A percentile compares a stretch with the other conserved stretches of the same genome.
These are phyloP conservation scores for Picea glauca DNA, from an alignment of 75 land plant genomes.

Conservation along the genomic window DNA sequence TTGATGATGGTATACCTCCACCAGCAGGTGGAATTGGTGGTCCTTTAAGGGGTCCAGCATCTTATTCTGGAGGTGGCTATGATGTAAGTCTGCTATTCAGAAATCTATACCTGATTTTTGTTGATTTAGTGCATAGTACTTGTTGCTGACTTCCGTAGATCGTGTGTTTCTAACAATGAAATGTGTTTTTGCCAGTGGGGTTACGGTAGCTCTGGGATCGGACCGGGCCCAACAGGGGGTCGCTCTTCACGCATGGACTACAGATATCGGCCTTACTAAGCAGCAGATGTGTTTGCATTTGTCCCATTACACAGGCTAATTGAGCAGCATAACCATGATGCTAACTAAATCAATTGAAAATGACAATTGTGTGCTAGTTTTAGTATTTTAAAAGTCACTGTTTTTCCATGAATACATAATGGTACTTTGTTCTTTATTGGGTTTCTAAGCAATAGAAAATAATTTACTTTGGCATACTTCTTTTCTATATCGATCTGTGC, in stretches of 20 bases:
- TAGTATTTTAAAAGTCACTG: not conserved
- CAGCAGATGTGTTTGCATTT: not conserved
- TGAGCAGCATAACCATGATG: not conserved
- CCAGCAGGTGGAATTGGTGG: constrained; percentile 46
- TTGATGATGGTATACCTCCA: constrained; percentile 26
- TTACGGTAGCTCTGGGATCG: constrained; percentile 22
- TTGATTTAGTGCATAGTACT: not conserved
- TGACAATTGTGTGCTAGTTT: not conserved
- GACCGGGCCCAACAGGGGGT: constrained; percentile 1
- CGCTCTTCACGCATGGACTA: constrained; percentile 54
- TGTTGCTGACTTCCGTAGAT: too few species aligned
- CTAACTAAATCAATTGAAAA: not conserved
- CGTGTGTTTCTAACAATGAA: not conserved
- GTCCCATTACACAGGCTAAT: not conserved
- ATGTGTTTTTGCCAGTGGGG: constrained; percentile 38
- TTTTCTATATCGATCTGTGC: too few species aligned
- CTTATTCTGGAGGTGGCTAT: constrained; percentile 58
- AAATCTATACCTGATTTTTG: not conserved
- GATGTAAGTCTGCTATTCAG: constrained; percentile 38
- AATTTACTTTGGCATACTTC: not conserved
- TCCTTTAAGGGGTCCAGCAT: constrained; percentile 48
- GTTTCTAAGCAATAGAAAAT: not conserved
- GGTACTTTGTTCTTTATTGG: not conserved
- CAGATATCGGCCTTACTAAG: constrained; percentile 64
- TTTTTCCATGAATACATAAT: not conserved